Percentiles rank a stretch among this genome's conserved stretches.
Conservation (phyloP, 257 asterid species). For the Marsdenia floribunda region DNA sequence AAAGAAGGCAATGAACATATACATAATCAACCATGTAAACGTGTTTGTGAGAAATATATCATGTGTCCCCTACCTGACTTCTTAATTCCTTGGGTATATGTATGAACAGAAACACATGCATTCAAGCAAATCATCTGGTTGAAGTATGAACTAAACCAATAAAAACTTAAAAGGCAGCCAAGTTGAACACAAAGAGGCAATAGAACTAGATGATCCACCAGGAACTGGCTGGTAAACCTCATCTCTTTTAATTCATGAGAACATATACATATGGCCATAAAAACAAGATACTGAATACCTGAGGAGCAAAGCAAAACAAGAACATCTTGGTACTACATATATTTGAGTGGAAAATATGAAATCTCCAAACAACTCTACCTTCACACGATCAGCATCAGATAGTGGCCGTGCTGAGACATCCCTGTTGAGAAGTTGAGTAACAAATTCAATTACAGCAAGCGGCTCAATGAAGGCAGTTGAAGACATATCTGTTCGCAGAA, state of each 20-base stretch:
- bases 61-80: not conserved
- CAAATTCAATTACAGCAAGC: constrained; percentile 82
- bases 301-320: not conserved
- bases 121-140: not conserved
- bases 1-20: too few species aligned
- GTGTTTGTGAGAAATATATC: not conserved
- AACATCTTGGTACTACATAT: too few species aligned
- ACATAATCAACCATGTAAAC: too few species aligned
- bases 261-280: not conserved
- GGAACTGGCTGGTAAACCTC: not conserved
- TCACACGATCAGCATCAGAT: constrained; percentile 92
- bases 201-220: not conserved
- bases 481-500: constrained; percentile 71
- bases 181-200: not conserved
- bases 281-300: not conserved
- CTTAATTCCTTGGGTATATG: not conserved
- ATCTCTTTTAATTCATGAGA: not conserved
- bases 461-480: constrained; percentile 98
- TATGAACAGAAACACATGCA: not conserved
- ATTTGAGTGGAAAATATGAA: not conserved
- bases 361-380: constrained; percentile 37
- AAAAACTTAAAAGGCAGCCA: not conserved
- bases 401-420: constrained; percentile 71
- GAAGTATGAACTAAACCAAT: not conserved
- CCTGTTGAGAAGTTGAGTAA: constrained; percentile 72